Evolutionary conservation across 768 basidiomycete species (phyloP), one percentile per base, ranked within the genome.

Genomic region (Naganishia kalamii): DNA sequence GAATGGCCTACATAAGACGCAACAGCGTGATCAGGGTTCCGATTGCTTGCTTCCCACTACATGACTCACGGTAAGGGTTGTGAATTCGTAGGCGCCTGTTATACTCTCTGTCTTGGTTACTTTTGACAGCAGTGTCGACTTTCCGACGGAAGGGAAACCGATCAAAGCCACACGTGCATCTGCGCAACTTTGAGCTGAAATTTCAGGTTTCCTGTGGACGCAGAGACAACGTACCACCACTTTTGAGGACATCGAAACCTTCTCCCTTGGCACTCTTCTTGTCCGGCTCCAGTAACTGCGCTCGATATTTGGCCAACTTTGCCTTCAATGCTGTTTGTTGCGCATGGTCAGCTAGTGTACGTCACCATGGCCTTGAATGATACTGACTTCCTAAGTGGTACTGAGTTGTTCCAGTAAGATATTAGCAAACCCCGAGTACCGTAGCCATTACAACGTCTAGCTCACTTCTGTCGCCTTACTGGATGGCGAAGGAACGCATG

Each of bases 101-200:
- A 88, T 88, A 4, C 89, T 92, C 47, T 84, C 85, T 0, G 96
- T 99, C 70, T 92, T 87, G 0, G 96, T 99, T 65, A 87, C 85
- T 81, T 93, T 97, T 75, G 85, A 87, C 29, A 98, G 82, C 35
- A 98, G 83, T 0, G 96, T 98, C 10, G 91, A 94, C 86, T 97
- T 83, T 73, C 93, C 94, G 50, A 96, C 92, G 5, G 92, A 94
- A 0, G 93, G 94, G 79, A 97, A 96, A 10, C 94, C 93, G 49
- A 96, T 96, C 62, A 96, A 80, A 23, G 91, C 90, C 25, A 93
- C 88, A 73, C 91, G 81, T 44, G 92, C 91, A 80, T 94, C 92
- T 80, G 66, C 13, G 11, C 19, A n/a, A 41, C 32, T 19, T 41
- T 44, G n/a, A n/a, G 21, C 29, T 29, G 25, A 60, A 27, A 23